Evolutionary conservation across 2,329 filamentous ascomycete species (phyloP).

Genomic region (Catunica adiposa): DNA sequence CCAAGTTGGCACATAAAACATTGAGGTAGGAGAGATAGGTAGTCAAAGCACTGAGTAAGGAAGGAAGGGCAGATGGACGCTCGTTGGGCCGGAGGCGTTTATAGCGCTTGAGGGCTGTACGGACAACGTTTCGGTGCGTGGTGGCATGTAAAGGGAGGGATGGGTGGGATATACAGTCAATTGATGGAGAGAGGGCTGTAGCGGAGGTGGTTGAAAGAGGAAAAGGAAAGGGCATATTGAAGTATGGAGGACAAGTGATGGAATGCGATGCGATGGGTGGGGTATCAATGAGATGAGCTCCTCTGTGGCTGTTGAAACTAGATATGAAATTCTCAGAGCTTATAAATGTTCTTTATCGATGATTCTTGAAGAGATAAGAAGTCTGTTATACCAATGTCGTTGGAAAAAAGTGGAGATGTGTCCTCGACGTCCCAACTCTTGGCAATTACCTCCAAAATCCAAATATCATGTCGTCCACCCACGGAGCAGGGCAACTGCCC

Average conservation of each 20-base stretch:
- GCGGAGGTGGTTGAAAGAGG: slow-evolving; percentile 76
- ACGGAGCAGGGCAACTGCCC: background rate
- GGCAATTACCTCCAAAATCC: background rate
- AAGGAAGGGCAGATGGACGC: slow-evolving; percentile 52
- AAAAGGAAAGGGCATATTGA: slow-evolving; percentile 74
- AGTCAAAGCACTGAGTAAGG: slow-evolving; percentile 51
- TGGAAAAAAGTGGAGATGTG: too few relatives aligned
- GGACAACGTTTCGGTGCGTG: slow-evolving; percentile 66
- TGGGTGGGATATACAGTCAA: slow-evolving; percentile 69
- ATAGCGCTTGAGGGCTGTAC: slow-evolving; percentile 72
- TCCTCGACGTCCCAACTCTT: too few relatives aligned
- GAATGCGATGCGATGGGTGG: background rate
- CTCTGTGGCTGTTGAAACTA: too few relatives aligned
- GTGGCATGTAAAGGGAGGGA: slow-evolving; percentile 72
- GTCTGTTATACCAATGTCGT: background rate
- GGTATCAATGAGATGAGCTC: too few relatives aligned
- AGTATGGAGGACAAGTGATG: background rate
- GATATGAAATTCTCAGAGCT: too few relatives aligned
- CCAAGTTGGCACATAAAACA: slow-evolving; percentile 49
- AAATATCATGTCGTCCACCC: background rate
- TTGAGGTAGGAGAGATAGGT: slow-evolving; percentile 74
- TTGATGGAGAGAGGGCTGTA: slow-evolving; percentile 62
- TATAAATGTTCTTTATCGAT: too few relatives aligned
- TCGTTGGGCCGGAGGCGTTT: slow-evolving; percentile 64
- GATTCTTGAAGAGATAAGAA: background rate